phyloP scores from a whole-genome alignment of 2,329 filamentous ascomycete species.

The Paecilomyces variotii region DNA sequence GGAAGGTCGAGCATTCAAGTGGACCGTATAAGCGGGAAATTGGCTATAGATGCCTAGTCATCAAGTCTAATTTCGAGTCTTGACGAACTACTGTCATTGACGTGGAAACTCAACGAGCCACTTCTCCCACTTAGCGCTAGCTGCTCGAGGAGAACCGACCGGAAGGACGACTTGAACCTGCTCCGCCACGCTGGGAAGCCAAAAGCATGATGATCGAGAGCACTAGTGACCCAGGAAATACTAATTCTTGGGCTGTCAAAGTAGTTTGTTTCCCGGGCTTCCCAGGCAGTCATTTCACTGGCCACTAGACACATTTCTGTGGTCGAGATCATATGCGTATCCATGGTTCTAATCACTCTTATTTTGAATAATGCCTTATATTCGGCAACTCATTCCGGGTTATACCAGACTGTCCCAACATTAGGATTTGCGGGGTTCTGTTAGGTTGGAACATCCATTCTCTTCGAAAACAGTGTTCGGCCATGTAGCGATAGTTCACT shows the following conservation, averaged over 20 bases:
- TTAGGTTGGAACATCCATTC: neutral
- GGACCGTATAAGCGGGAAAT: neutral
- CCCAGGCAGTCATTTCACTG: neutral
- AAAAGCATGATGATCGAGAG: neutral
- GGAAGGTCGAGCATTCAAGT: neutral
- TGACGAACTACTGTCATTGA: neutral
- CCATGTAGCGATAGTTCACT: neutral
- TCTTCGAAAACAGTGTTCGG: neutral
- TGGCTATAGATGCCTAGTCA: neutral
- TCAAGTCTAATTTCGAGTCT: neutral
- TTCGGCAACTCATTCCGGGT: neutral
- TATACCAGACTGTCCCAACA: neutral
- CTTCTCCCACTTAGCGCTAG: neutral
- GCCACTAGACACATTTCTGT: neutral
- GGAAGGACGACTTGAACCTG: neutral
- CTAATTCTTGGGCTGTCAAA: neutral
- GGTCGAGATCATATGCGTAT: neutral
- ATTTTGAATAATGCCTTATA: neutral
- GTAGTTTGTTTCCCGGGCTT: neutral
- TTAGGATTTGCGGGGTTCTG: neutral
- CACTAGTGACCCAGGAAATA: neutral
- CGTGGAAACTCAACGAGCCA: neutral
- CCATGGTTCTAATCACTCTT: neutral
- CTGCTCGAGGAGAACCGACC: neutral
- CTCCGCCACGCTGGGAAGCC: neutral